phyloP scores from a whole-genome alignment of 345 rosid species.

The Ailanthus altissimus region DNA sequence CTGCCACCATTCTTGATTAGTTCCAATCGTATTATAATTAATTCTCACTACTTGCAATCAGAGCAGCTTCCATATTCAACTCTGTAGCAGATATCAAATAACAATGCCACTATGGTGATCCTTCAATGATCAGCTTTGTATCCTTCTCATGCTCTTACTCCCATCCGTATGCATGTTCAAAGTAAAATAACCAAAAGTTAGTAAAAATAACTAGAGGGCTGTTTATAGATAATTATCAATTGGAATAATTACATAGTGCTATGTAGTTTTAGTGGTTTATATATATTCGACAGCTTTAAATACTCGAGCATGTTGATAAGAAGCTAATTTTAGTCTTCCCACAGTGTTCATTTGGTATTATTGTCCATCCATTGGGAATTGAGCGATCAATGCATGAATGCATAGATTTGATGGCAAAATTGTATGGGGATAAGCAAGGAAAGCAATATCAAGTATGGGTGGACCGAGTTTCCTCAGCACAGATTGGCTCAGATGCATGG shows the following conservation, averaged over 20 bases:
- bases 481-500: conserved; percentile 67
- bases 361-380: conserved; percentile 60
- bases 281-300: conserved; percentile 3
- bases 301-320: neutral
- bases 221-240: neutral
- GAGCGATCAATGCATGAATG: conserved; percentile 47
- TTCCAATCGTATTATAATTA: too few species aligned
- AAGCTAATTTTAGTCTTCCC: conserved; percentile 4
- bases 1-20: too few species aligned
- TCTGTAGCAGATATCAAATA: too few species aligned
- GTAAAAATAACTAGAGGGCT: neutral
- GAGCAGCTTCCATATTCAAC: too few species aligned
- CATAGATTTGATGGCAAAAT: conserved; percentile 38
- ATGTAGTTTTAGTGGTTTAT: neutral
- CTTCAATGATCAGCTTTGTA: neutral
- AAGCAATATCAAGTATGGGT: conserved; percentile 60
- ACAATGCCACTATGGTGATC: too few species aligned
- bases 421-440: conserved; percentile 63
- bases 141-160: neutral
- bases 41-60: too few species aligned
- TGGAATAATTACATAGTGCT: neutral
- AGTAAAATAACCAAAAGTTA: neutral
- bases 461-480: conserved; percentile 57
- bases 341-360: conserved; percentile 50
- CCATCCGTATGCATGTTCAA: neutral